Base-by-base conservation (phyloP, 225 moss, liverwort and hornwort species). In the Asterella californica region DNA sequence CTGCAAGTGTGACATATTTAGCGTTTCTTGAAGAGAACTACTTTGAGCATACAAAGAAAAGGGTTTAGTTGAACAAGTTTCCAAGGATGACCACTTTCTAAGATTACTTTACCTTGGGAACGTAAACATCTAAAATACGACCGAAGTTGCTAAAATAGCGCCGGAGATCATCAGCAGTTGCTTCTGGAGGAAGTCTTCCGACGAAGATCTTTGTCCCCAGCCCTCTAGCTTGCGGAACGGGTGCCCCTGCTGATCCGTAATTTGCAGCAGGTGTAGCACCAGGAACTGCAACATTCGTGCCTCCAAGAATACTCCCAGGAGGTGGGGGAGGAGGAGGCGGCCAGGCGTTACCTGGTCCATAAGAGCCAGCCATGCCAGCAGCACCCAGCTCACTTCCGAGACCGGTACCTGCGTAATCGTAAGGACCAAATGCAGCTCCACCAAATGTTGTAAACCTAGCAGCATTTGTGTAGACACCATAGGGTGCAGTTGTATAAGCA, bases 71-170 rank as follows among this genome's bases (percentile, higher is more conserved):
- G n/a, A 61, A 27, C 25, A 61, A 6, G 19, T 6, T 21, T 61
- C 10, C 61, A 25, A 10, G 7, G 3, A 5, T 6, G n/a, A 61
- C 10, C 3, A 14, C 2, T 65, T 14, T 5, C 15, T 65, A 2
- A 27, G 42, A 45, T 48, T 71, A 6, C 24, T 11, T 38, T 85
- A 95, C 95, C 95, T 95, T 95, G 0, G 95, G 95, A 50, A 95
- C 93, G 81, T 95, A 95, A 36, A 95, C 95, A 84, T 95, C 95
- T 25, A 91, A 88, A 66, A 95, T 95, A 24, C 95, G 89, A 74
- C 95, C 95, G 81, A 95, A 95, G 79, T 95, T 95, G 79, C 91
- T 89, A 69, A 95, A 95, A 76, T 95, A 95, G 45, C 91, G 92
- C 24, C 95, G 90, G 62, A 95, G 85, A 66, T 95, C 95, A 74